Percentiles rank a stretch among this genome's conserved stretches.
These are phyloP conservation scores for Rhodotorula mucilaginosa DNA, from an alignment of 1,284 basidiomycete species.

Conservation along the genomic window DNA sequence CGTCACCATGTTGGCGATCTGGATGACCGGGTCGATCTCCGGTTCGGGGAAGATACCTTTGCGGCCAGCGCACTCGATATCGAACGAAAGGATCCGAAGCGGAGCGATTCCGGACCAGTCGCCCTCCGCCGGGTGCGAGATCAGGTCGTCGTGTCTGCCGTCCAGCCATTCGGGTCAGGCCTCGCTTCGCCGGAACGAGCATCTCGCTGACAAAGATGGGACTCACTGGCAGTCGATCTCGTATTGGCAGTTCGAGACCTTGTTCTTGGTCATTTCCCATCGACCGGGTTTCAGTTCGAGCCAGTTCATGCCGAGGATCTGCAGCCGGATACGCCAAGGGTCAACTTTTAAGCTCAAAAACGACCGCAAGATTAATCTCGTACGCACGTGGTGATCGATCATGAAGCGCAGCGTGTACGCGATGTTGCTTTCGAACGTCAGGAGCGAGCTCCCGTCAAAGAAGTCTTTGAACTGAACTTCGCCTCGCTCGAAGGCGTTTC, in stretches of 20 bases:
- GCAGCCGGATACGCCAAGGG: not conserved
- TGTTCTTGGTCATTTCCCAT: slow-evolving; percentile 57
- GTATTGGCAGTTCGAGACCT: slow-evolving; percentile 75
- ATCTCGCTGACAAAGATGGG: not conserved
- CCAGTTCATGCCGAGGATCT: slow-evolving; percentile 98
- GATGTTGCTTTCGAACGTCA: slow-evolving; percentile 90
- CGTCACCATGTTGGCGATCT: slow-evolving; percentile 97
- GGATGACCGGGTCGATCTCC: slow-evolving; percentile 83
- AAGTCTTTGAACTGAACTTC: slow-evolving; percentile 67
- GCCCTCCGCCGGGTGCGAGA: slow-evolving; percentile 68
- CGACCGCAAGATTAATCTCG: not conserved
- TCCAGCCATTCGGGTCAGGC: not conserved
- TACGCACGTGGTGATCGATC: slow-evolving; percentile 72
- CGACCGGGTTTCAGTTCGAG: slow-evolving; percentile 79
- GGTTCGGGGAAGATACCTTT: slow-evolving; percentile 95
- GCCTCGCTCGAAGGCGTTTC: slow-evolving; percentile 87
- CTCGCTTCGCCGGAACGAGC: not conserved
- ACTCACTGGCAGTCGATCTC: slow-evolving; percentile 72
- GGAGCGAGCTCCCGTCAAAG: slow-evolving; percentile 57
- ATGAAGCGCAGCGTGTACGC: slow-evolving; percentile 85
- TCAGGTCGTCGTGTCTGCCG: slow-evolving; percentile 71
- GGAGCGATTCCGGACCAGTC: slow-evolving; percentile 87
- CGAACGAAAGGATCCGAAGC: slow-evolving; percentile 85
- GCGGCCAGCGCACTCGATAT: slow-evolving; percentile 94
- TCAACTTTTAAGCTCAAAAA: not conserved